A percentile compares a stretch with the other conserved stretches of the same genome.
These are phyloP conservation scores for Exophiala dermatitidis DNA, from an alignment of 2,329 filamentous ascomycete genomes.

Conservation along the genomic window DNA sequence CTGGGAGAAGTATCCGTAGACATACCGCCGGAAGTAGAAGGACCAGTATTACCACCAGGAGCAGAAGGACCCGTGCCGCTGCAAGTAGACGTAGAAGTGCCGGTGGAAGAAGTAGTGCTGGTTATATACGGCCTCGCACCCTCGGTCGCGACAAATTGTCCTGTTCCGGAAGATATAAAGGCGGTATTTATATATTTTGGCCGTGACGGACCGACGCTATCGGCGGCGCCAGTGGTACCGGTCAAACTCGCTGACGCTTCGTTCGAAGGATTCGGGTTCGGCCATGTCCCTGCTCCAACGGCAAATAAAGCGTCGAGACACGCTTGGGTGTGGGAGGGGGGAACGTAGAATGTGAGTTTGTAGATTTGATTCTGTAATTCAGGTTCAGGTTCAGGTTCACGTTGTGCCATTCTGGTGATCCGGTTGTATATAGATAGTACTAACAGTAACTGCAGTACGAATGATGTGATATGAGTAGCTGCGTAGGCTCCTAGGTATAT, in stretches of 20 bases:
- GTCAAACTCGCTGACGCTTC: not conserved
- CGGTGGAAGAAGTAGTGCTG: not conserved
- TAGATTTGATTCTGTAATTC: constrained; percentile 21
- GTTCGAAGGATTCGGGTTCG: constrained; percentile 12
- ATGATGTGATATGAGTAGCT: too few relatives aligned
- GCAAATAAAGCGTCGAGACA: constrained; percentile 40
- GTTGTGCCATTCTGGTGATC: not conserved
- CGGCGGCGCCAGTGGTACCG: constrained; percentile 1
- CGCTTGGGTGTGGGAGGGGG: constrained; percentile 33
- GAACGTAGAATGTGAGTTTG: constrained; percentile 42
- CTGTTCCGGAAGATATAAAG: constrained; percentile 37
- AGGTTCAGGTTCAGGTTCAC: not conserved
- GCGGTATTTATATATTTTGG: constrained; percentile 34
- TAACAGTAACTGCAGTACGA: too few relatives aligned
- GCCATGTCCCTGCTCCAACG: constrained; percentile 38
- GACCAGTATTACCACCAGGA: too few relatives aligned
- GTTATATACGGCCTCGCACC: constrained; percentile 39
- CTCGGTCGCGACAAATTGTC: constrained; percentile 38
- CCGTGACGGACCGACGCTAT: constrained; percentile 27
- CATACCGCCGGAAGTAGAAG: too few relatives aligned
- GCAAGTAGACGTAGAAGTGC: too few relatives aligned
- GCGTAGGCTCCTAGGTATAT: too few relatives aligned
- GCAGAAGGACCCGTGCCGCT: too few relatives aligned
- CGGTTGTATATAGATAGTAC: not conserved
- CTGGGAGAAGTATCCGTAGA: too few relatives aligned